A percentile compares a stretch with the other conserved stretches of the same genome.
These are phyloP conservation scores for Tetracladium marchalianum DNA, from an alignment of 495 filamentous ascomycete species.

Conservation along the genomic window DNA sequence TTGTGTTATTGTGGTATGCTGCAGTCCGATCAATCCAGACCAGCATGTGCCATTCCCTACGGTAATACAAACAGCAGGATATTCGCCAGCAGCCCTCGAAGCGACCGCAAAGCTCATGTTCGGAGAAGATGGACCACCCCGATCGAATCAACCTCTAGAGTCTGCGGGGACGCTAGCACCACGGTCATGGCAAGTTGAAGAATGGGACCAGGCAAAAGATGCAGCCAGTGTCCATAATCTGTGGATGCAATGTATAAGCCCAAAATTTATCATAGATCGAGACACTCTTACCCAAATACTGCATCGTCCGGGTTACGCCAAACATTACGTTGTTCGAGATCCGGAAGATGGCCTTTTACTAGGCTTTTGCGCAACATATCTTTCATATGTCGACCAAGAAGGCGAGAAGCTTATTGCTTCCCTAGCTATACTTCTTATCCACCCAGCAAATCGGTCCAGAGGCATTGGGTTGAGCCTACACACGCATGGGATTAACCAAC, in stretches of 20 bases:
- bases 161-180: conserved; percentile 4
- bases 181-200: conserved; percentile 33
- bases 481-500: conserved; percentile 39
- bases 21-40: conserved; percentile 18
- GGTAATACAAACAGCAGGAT: conserved; percentile 36
- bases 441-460: conserved; percentile 36
- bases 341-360: conserved; percentile 37
- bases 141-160: conserved; percentile 12
- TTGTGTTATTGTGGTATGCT: conserved; percentile 40
- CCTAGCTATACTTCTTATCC: conserved; percentile 48
- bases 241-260: conserved; percentile 39
- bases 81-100: conserved; percentile 39
- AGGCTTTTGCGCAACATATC: conserved; percentile 52
- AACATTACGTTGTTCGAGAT: conserved; percentile 51
- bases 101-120: conserved; percentile 45
- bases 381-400: conserved; percentile 40
- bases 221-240: conserved; percentile 31
- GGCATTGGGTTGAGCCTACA: conserved; percentile 50
- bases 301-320: conserved; percentile 49
- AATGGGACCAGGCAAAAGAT: conserved; percentile 35
- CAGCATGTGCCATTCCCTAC: conserved; percentile 29
- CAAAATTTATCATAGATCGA: conserved; percentile 31
- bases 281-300: conserved; percentile 41
- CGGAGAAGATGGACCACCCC: conserved; percentile 22
- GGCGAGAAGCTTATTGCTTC: conserved; percentile 47